Evolutionary conservation across 768 basidiomycete genomes (phyloP).

Genomic region (Naematelia aurantialba): DNA sequence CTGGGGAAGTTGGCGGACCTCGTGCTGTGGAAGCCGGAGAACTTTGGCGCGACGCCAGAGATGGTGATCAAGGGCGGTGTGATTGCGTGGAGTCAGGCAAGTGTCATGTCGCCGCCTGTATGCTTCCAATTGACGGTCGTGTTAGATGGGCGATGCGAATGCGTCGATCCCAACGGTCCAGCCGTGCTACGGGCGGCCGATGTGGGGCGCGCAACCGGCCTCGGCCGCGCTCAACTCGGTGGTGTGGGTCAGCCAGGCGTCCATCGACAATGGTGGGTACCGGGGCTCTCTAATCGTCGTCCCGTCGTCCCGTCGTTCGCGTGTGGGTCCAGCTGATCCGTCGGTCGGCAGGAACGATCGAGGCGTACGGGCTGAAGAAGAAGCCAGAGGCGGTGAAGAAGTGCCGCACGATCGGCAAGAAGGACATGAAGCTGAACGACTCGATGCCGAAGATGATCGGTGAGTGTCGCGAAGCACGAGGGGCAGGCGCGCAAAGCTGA

Average conservation of each 20-base stretch:
- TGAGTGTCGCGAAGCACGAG: conserved; percentile 19
- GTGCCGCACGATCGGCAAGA: conserved; percentile 74
- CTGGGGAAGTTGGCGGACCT: conserved; percentile 84
- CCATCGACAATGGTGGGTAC: conserved; percentile 56
- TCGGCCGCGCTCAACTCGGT: conserved; percentile 82
- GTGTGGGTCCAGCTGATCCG: conserved; percentile 7
- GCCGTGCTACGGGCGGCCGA: conserved; percentile 76
- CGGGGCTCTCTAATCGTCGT: background rate
- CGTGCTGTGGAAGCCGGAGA: conserved; percentile 90
- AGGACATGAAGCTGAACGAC: conserved; percentile 91
- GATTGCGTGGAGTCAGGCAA: conserved; percentile 81
- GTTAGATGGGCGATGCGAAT: conserved; percentile 92
- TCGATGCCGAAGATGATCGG: conserved; percentile 68
- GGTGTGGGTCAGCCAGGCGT: conserved; percentile 75
- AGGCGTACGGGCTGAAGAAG: conserved; percentile 68
- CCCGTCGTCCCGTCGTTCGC: background rate
- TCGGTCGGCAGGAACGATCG: conserved; percentile 56
- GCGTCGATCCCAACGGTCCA: conserved; percentile 94
- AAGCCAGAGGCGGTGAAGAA: conserved; percentile 67
- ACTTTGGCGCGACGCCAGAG: conserved; percentile 87
- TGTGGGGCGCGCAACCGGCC: conserved; percentile 82
- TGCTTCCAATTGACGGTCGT: background rate
- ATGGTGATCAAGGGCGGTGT: conserved; percentile 94
- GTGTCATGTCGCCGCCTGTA: conserved; percentile 26
- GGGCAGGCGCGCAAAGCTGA: background rate